These are phyloP conservation scores for Helianthus tuberosus DNA, from an alignment of 129 eudicot species.

Conservation along the genomic window DNA sequence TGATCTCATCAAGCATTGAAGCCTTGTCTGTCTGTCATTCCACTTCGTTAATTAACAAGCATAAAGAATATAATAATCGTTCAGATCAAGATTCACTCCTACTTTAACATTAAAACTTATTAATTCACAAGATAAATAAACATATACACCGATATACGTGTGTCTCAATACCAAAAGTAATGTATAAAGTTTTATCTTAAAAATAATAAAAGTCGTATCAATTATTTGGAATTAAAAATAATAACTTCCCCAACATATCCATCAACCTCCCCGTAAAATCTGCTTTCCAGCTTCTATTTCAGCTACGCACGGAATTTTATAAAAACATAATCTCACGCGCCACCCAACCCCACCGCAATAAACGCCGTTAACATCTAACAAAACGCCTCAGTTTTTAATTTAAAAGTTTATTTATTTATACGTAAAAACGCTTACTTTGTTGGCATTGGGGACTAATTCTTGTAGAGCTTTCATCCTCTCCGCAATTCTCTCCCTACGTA, in stretches of 20 bases:
- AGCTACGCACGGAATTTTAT: conserved; percentile 37
- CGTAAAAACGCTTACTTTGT: conserved; percentile 51
- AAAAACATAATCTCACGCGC: conserved; percentile 23
- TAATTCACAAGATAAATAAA: too few species aligned
- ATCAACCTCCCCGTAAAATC: conserved; percentile 38
- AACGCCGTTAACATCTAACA: conserved; percentile 5
- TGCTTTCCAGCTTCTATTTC: conserved; percentile 43
- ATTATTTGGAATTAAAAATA: conserved; percentile 11
- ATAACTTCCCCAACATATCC: conserved; percentile 29
- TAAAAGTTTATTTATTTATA: neutral
- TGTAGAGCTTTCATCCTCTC: conserved; percentile 87
- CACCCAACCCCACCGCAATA: conserved; percentile 21
- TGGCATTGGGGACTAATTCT: conserved; percentile 86
- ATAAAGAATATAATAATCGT: neutral
- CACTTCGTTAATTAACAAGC: conserved; percentile 26
- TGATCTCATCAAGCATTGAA: conserved; percentile 98
- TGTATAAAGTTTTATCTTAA: neutral
- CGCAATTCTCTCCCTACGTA: conserved; percentile 87
- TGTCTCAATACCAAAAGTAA: neutral
- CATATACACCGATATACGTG: neutral
- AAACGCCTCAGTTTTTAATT: neutral
- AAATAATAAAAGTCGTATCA: neutral
- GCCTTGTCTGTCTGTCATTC: conserved; percentile 98
- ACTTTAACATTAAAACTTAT: neutral
- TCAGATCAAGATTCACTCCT: neutral